Evolutionary conservation across 1,284 basidiomycete species (phyloP).

Genomic region (Kwoniella shivajii): DNA sequence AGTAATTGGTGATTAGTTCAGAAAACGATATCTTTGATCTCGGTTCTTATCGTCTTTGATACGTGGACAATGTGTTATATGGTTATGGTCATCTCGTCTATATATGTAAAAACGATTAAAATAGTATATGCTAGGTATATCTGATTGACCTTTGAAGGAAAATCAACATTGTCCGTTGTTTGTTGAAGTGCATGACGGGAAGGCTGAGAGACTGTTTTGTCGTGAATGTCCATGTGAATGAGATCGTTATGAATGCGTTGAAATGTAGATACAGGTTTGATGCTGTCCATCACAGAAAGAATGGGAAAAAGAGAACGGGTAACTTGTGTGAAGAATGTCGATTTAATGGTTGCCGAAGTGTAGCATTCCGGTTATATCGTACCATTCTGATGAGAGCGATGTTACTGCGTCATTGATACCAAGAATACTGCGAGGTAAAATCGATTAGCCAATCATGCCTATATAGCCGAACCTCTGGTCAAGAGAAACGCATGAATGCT

Average conservation of each 20-base stretch:
- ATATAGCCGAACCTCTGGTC: too few relatives aligned
- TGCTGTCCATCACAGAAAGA: too few relatives aligned
- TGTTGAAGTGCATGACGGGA: background rate
- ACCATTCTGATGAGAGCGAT: conserved; percentile 28
- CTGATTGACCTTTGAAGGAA: background rate
- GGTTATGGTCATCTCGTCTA: too few relatives aligned
- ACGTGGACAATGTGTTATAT: too few relatives aligned
- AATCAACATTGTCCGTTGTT: conserved; percentile 1
- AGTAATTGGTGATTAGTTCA: too few relatives aligned
- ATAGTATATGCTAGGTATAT: conserved; percentile 5
- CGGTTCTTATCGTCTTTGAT: too few relatives aligned
- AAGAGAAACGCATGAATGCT: background rate
- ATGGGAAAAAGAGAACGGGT: background rate
- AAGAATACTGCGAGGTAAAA: conserved; percentile 26
- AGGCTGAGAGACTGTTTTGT: background rate
- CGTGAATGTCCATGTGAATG: too few relatives aligned
- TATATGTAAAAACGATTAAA: background rate
- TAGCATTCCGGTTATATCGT: conserved; percentile 32
- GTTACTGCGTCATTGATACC: conserved; percentile 32
- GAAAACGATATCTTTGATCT: too few relatives aligned
- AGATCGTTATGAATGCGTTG: too few relatives aligned
- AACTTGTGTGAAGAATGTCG: background rate
- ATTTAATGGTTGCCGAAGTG: conserved; percentile 5
- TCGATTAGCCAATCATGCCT: background rate
- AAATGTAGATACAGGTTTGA: too few relatives aligned